Conservation (phyloP, 2,329 filamentous ascomycete species). For the Pezicula carpinea region DNA sequence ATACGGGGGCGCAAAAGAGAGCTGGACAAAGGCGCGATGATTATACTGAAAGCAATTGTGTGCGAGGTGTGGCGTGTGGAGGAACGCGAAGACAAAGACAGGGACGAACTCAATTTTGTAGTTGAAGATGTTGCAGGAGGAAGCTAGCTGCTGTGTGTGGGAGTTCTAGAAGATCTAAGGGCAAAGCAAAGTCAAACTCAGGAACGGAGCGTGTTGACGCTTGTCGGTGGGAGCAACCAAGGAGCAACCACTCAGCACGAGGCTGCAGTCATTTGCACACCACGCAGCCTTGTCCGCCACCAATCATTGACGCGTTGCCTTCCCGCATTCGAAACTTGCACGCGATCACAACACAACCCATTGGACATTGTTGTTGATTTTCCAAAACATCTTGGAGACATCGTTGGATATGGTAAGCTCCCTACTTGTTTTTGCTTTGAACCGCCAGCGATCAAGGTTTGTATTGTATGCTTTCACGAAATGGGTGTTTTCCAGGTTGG, state of each 20-base stretch:
- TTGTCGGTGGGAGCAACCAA: background rate
- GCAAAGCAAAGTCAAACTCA: no score
- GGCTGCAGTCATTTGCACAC: background rate
- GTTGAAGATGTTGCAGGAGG: background rate
- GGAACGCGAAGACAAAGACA: no score
- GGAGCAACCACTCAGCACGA: background rate
- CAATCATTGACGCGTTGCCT: conserved; percentile 20
- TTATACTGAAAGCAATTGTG: conserved; percentile 1
- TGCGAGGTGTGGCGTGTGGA: no score
- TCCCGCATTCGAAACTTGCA: conserved; percentile 19
- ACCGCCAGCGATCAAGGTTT: no score
- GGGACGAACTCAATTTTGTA: no score
- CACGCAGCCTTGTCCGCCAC: conserved; percentile 1
- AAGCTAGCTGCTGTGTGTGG: background rate
- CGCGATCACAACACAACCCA: conserved; percentile 21
- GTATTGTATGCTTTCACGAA: no score
- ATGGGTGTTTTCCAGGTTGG: no score
- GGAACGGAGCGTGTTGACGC: background rate
- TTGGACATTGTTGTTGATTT: conserved; percentile 17
- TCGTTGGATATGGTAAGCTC: conserved; percentile 22
- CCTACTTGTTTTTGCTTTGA: background rate
- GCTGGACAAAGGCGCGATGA: conserved; percentile 13
- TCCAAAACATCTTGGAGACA: background rate
- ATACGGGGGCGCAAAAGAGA: background rate
- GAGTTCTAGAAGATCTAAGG: background rate